phyloP scores from a whole-genome alignment of 371 early-diverging fungal species.

The Mucor mucedo region DNA sequence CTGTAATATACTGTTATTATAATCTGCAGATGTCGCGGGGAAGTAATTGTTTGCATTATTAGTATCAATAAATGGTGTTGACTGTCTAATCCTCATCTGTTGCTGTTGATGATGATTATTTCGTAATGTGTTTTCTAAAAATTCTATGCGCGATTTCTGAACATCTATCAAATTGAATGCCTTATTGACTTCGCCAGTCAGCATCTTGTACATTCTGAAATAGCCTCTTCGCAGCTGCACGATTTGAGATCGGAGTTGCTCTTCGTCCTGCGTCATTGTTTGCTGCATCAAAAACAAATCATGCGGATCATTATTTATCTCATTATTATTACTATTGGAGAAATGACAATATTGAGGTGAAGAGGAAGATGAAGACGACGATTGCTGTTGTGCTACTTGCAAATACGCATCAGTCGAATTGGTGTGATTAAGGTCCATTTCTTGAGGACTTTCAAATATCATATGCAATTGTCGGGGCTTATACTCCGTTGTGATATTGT shows the following conservation, averaged over 20 bases:
- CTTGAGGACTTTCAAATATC: slow-evolving; percentile 18
- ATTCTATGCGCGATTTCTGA: slow-evolving; percentile 25
- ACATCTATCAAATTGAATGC: slow-evolving; percentile 17
- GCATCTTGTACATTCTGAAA: slow-evolving; percentile 15
- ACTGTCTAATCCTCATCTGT: background rate
- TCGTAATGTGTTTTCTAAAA: slow-evolving; percentile 18
- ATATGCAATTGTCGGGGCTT: slow-evolving; percentile 13
- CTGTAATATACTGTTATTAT: slow-evolving; percentile 2
- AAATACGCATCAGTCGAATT: background rate
- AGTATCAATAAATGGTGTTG: background rate
- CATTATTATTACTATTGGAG: background rate
- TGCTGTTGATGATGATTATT: slow-evolving; percentile 12
- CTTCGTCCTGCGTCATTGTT: slow-evolving; percentile 9
- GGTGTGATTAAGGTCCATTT: background rate
- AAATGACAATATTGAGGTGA: background rate
- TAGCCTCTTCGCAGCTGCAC: slow-evolving; percentile 13
- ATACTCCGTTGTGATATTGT: slow-evolving; percentile 1
- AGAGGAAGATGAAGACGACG: background rate
- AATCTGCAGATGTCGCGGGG: background rate
- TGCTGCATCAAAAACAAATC: slow-evolving; percentile 4
- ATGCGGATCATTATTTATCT: background rate
- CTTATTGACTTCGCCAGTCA: slow-evolving; percentile 25
- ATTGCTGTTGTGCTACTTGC: background rate
- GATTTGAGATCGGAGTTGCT: slow-evolving; percentile 19
- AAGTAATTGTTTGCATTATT: background rate